Percentiles rank a stretch among this genome's conserved stretches.
phyloP scores from a whole-genome alignment of 495 filamentous ascomycete species.

The Rusavskia elegans region DNA sequence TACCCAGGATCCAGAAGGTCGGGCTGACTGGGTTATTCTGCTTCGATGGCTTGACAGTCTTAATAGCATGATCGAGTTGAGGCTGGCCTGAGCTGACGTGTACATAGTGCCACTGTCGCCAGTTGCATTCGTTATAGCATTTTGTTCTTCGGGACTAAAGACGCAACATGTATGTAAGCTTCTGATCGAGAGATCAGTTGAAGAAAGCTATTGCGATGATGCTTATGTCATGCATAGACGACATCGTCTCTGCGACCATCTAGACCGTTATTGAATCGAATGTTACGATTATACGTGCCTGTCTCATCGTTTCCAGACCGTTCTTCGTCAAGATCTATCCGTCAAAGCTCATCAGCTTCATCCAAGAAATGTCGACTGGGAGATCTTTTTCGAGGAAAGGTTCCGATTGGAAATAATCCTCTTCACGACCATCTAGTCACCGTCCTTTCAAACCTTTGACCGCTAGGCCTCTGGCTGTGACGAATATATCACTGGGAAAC shows the following conservation, averaged over 20 bases:
- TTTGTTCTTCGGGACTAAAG: constrained; percentile 16
- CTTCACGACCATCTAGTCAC: background rate
- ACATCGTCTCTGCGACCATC: constrained; percentile 14
- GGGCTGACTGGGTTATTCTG: constrained; percentile 25
- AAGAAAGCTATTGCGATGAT: too few relatives aligned
- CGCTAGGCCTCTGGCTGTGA: background rate
- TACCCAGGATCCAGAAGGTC: constrained; percentile 19
- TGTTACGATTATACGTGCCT: constrained; percentile 27
- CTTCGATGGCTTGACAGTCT: constrained; percentile 24
- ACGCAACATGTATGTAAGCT: constrained; percentile 7
- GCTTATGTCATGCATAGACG: constrained; percentile 5
- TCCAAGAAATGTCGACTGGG: background rate
- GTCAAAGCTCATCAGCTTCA: background rate
- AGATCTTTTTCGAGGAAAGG: background rate
- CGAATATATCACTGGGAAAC: background rate
- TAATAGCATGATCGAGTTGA: too few relatives aligned
- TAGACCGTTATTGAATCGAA: constrained; percentile 30
- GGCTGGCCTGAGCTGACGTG: background rate
- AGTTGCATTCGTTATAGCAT: constrained; percentile 19
- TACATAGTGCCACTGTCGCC: constrained; percentile 16
- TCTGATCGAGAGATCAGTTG: too few relatives aligned
- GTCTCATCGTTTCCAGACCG: constrained; percentile 16
- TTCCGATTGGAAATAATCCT: background rate
- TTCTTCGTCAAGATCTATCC: constrained; percentile 12
- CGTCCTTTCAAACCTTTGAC: background rate